A percentile compares a stretch with the other conserved stretches of the same genome.
These are phyloP conservation scores for Jamesozyma gamospora DNA, from an alignment of 805 yeast genomes.

Conservation along the genomic window DNA sequence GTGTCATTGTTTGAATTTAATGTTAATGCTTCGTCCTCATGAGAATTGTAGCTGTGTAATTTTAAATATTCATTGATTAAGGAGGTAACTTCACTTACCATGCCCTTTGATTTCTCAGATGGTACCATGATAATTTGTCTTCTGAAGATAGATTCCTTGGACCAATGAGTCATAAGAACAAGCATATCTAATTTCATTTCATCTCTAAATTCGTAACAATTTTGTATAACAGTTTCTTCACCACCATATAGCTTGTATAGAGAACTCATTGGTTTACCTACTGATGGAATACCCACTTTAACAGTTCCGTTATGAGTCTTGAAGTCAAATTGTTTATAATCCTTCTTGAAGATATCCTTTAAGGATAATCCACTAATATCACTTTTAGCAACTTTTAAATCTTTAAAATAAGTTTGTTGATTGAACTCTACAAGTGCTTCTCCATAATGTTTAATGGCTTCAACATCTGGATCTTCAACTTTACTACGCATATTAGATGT, in stretches of 20 bases:
- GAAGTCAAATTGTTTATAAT: slow-evolving; percentile 63
- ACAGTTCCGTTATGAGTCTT: slow-evolving; percentile 20
- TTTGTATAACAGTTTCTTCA: slow-evolving; percentile 12
- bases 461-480: slow-evolving; percentile 50
- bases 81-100: slow-evolving; percentile 6
- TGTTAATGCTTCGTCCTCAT: no score
- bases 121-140: slow-evolving; percentile 37
- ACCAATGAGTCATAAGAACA: slow-evolving; percentile 41
- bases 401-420: slow-evolving; percentile 21
- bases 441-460: slow-evolving; percentile 35
- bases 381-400: slow-evolving; percentile 42
- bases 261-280: slow-evolving; percentile 56
- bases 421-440: slow-evolving; percentile 14
- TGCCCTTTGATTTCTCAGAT: slow-evolving; percentile 9
- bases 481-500: slow-evolving; percentile 58
- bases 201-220: slow-evolving; percentile 16
- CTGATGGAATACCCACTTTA: slow-evolving; percentile 66
- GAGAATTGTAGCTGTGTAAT: neutral
- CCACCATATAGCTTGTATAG: slow-evolving; percentile 31
- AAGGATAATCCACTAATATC: slow-evolving; percentile 52
- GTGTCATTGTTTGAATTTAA: neutral
- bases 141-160: slow-evolving; percentile 23
- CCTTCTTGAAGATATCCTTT: slow-evolving; percentile 63
- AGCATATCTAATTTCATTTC: slow-evolving; percentile 32
- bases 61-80: neutral